phyloP scores from a whole-genome alignment of 768 basidiomycete genomes.

The Butyriboletus loyo region DNA sequence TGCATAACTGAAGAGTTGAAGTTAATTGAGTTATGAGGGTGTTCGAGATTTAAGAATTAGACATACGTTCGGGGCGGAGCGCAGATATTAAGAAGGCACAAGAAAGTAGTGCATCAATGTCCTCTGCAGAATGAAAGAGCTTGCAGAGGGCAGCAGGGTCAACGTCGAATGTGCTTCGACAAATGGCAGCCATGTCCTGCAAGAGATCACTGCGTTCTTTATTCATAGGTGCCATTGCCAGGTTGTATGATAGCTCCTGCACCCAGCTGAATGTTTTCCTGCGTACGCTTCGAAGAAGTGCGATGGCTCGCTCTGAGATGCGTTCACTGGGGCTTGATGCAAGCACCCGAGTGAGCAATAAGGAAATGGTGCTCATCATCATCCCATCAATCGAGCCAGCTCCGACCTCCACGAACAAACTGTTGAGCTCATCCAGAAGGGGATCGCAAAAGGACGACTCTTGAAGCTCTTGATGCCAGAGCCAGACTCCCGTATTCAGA shows the following conservation, averaged over 20 bases:
- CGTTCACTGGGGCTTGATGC: neutral
- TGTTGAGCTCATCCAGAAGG: no score
- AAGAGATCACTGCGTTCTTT: neutral
- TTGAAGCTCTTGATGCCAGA: no score
- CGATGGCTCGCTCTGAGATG: neutral
- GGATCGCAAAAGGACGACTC: no score
- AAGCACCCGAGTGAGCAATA: no score
- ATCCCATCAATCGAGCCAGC: no score
- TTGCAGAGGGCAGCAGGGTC: neutral
- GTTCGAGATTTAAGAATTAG: neutral
- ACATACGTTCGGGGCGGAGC: constrained; percentile 1
- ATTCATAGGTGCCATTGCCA: neutral
- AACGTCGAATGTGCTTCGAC: neutral
- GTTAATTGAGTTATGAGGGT: no score
- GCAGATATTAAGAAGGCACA: constrained; percentile 23
- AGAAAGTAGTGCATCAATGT: constrained; percentile 16
- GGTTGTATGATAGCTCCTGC: neutral
- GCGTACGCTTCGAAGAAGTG: neutral
- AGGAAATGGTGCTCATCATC: no score
- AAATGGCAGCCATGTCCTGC: neutral
- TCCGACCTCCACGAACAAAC: no score
- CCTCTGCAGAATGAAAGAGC: constrained; percentile 11
- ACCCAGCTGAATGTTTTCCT: neutral
- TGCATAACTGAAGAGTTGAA: neutral
- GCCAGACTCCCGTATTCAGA: no score